Conservation (phyloP, 495 filamentous ascomycete genomes). For the Aspergillus cristatus region DNA sequence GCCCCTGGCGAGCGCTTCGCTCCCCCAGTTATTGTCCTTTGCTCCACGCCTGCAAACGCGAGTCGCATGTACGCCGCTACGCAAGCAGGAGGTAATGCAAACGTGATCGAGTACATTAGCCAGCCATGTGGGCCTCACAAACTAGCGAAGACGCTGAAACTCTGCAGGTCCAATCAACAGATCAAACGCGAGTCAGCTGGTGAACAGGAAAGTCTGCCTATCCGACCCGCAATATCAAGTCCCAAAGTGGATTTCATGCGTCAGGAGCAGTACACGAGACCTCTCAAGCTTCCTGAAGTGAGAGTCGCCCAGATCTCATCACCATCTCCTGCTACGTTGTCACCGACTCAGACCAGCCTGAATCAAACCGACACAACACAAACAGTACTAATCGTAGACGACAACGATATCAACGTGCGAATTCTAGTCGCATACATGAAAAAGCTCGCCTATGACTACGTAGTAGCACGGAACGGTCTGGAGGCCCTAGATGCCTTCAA, state of each 20-base stretch:
- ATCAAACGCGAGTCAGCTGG: not conserved
- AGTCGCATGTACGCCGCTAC: conserved; percentile 2
- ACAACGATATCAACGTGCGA: conserved; percentile 29
- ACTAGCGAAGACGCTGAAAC: conserved; percentile 37
- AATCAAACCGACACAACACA: not conserved
- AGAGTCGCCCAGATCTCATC: too few species aligned
- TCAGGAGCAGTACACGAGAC: not conserved
- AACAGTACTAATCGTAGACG: conserved; percentile 24
- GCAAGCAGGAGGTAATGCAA: not conserved
- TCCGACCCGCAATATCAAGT: not conserved
- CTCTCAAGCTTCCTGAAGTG: too few species aligned
- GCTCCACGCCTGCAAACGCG: conserved; percentile 3
- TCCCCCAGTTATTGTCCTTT: conserved; percentile 3
- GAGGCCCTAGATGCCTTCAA: conserved; percentile 41
- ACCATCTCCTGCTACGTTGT: not conserved
- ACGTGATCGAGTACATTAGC: conserved; percentile 21
- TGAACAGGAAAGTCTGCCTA: not conserved
- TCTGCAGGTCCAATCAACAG: conserved; percentile 20
- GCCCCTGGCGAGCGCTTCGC: not conserved
- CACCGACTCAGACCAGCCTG: conserved; percentile 2
- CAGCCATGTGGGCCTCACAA: conserved; percentile 47
- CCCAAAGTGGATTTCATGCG: not conserved
- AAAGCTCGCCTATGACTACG: conserved; percentile 18
- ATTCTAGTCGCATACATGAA: conserved; percentile 29
- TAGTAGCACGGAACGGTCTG: conserved; percentile 38